Base-by-base conservation (phyloP, 345 rosid species). In the Raphanus sativus region DNA sequence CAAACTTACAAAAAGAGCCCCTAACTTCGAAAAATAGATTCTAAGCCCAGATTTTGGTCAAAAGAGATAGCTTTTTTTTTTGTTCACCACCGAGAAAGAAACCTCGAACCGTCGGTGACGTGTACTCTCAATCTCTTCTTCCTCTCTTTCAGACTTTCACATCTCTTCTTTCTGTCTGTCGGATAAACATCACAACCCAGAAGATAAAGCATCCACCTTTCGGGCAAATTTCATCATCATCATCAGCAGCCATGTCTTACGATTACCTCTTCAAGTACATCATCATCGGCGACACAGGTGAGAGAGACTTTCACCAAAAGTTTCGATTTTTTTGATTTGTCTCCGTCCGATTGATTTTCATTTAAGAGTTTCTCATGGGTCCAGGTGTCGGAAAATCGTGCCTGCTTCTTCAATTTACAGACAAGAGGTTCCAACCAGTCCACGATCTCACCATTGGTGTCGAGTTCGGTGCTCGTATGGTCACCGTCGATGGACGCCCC, bases 211-310 rank as follows among this genome's bases (percentile, higher is more conserved):
- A 74, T 62, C 75, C 1, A 11, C 55, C 33, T 25, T 52, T 38
- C 3, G 3, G 34, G 13, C 65, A 40, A 0, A 62, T 2, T 48
- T 48, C 55, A 52, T 38, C 40, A 34, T 3, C 30, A 32, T 33
- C 38, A 60, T 67, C 73, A 50, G 38, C 65, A 69, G 38, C 69
- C 70, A 89, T 89, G 93, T 89, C 93, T 5, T 89, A 87, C 83
- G 88, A 89, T 26, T 89, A 89, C 45, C 91, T 89, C 62, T 89
- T 89, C 86, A 89, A 89, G 86, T 89, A 87, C 89, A 89, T 89
- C 68, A 85, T 86, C 85, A 89, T 89, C 70, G 93, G 91, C 36
- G 93, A 89, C 63, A 89, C 93, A 32, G 89, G 93, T 87, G 40
- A 34, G 40, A 69, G 40, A 2, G 42, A 67, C 17, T 48, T 48